Evolutionary conservation across 129 eudicot species (phyloP).

Genomic region (carrot (Daucus carota)): DNA sequence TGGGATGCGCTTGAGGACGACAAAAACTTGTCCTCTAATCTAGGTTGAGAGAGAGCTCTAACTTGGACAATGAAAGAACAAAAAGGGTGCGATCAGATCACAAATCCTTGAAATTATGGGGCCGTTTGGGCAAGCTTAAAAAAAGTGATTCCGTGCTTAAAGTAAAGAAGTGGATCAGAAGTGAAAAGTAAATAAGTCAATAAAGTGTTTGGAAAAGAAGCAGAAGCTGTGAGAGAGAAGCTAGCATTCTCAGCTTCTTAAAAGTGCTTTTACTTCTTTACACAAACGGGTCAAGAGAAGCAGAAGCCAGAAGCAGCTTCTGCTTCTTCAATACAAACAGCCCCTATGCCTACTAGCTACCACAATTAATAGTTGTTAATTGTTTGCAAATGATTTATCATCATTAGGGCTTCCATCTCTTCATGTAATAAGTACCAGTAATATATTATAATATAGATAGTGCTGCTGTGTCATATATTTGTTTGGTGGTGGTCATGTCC

Average conservation of each 20-base stretch:
- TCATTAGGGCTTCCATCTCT: slow-evolving; percentile 30
- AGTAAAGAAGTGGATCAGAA: too few species aligned
- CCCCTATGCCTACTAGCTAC: not conserved
- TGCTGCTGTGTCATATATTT: not conserved
- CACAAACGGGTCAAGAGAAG: too few species aligned
- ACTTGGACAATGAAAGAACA: slow-evolving; percentile 32
- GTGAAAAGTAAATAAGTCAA: too few species aligned
- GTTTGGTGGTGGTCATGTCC: slow-evolving; percentile 10
- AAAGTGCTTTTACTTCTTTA: too few species aligned
- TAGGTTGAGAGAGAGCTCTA: slow-evolving; percentile 17
- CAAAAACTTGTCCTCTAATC: slow-evolving; percentile 65
- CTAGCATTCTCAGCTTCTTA: too few species aligned
- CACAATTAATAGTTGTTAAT: not conserved
- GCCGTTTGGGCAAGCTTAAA: too few species aligned
- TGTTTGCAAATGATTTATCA: not conserved
- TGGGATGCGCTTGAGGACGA: slow-evolving; percentile 31
- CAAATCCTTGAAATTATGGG: not conserved
- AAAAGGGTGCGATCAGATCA: not conserved
- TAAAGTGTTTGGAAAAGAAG: too few species aligned
- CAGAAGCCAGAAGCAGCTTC: too few species aligned
- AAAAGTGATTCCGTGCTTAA: too few species aligned
- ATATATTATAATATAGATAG: not conserved
- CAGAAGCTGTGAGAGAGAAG: too few species aligned
- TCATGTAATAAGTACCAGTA: not conserved
- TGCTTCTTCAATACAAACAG: too few species aligned